Conservation (phyloP, 2,329 filamentous ascomycete species). For the Incumbomyces delicatus region DNA sequence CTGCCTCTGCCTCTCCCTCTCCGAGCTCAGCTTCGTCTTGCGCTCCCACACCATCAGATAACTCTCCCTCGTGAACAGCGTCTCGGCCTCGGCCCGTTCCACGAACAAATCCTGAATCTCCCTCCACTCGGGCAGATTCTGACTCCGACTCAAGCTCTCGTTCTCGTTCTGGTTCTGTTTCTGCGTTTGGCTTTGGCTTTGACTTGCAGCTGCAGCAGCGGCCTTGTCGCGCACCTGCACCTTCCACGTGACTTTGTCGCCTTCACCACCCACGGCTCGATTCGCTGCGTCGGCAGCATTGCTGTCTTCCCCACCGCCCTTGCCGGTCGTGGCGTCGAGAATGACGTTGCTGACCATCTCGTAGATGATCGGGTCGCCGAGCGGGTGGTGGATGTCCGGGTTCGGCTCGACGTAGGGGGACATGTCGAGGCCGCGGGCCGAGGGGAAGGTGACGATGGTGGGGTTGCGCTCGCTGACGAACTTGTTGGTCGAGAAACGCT, state of each 20-base stretch:
- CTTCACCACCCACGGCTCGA: slow-evolving; percentile 69
- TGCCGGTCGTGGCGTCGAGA: slow-evolving; percentile 62
- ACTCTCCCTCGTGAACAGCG: slow-evolving; percentile 84
- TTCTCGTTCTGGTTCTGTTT: slow-evolving; percentile 31
- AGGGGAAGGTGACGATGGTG: slow-evolving; percentile 94
- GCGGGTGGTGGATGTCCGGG: slow-evolving; percentile 54
- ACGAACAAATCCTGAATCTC: slow-evolving; percentile 92
- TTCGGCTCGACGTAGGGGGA: slow-evolving; percentile 86
- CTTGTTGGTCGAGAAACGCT: slow-evolving; percentile 93
- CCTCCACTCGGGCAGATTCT: slow-evolving; percentile 66
- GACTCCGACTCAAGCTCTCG: slow-evolving; percentile 24
- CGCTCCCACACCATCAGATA: slow-evolving; percentile 97
- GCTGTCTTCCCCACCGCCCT: slow-evolving; percentile 33
- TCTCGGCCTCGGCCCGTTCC: slow-evolving; percentile 76
- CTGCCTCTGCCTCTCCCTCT: no score
- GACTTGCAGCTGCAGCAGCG: slow-evolving; percentile 23
- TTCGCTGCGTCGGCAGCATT: slow-evolving; percentile 31
- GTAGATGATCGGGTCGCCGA: slow-evolving; percentile 77
- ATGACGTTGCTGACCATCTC: slow-evolving; percentile 92
- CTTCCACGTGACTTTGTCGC: slow-evolving; percentile 90
- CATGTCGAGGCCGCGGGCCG: slow-evolving; percentile 72
- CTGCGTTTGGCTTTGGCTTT: neutral
- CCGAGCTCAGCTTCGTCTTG: slow-evolving; percentile 42
- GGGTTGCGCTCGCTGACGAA: slow-evolving; percentile 94
- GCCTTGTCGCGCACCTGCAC: slow-evolving; percentile 72